A percentile compares a stretch with the other conserved stretches of the same genome.
Conservation (phyloP, 1,284 basidiomycete species). For the Polyporus tsugae region DNA sequence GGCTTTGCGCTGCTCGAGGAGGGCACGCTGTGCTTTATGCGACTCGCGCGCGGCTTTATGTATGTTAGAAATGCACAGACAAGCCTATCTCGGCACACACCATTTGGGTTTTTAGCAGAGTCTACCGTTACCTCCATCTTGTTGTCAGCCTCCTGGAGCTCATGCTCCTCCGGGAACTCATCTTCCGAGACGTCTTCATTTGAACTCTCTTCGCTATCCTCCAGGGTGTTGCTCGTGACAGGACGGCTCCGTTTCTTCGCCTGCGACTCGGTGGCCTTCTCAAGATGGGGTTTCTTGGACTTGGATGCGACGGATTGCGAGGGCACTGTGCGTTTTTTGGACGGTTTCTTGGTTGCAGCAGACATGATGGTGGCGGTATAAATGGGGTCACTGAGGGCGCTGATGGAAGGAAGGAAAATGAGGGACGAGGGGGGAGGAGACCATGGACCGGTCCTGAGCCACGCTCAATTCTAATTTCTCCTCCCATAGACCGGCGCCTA, state of each 20-base stretch:
- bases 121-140: conserved; percentile 28
- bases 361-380: conserved; percentile 13
- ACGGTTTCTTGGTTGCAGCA: conserved; percentile 22
- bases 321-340: conserved; percentile 58
- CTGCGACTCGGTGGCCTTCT: conserved; percentile 40
- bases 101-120: conserved; percentile 59
- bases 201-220: conserved; percentile 43
- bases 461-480: not conserved
- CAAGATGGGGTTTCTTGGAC: conserved; percentile 59
- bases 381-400: not conserved
- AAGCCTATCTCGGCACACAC: conserved; percentile 44
- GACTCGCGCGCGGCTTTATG: conserved; percentile 64
- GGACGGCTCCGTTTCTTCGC: conserved; percentile 61
- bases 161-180: conserved; percentile 40
- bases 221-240: conserved; percentile 50
- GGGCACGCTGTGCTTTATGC: conserved; percentile 69
- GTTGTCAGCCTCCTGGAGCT: conserved; percentile 36
- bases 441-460: not conserved
- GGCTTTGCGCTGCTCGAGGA: conserved; percentile 73
- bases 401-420: not conserved
- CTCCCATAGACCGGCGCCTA: too few relatives aligned
- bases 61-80: not conserved
- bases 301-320: conserved; percentile 54
- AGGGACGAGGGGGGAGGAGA: not conserved
- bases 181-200: conserved; percentile 45